Percentiles rank a stretch among this genome's conserved stretches.
Conservation (phyloP, 257 asterid genomes). For the Phtheirospermum japonicum region DNA sequence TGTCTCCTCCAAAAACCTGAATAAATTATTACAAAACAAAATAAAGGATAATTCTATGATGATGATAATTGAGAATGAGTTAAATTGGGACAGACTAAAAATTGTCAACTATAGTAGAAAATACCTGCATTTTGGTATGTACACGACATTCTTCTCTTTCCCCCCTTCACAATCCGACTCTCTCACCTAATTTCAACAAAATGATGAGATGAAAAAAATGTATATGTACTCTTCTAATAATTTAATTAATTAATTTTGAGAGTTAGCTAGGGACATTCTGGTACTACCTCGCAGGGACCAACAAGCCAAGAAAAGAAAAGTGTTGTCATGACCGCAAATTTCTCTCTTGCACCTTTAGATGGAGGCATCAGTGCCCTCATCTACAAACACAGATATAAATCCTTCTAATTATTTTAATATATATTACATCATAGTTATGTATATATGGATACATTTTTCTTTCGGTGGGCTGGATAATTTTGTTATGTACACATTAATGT, state of each 20-base stretch:
- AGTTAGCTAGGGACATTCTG: no score
- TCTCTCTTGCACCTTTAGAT: slow-evolving; percentile 62
- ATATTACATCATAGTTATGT: no score
- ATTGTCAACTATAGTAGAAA: not conserved
- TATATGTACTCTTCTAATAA: no score
- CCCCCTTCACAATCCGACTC: slow-evolving; percentile 67
- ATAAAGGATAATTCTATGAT: no score
- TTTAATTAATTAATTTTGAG: no score
- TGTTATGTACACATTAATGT: no score
- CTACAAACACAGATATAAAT: slow-evolving; percentile 36
- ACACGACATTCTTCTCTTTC: slow-evolving; percentile 72
- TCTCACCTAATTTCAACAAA: slow-evolving; percentile 40
- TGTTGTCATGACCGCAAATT: slow-evolving; percentile 68
- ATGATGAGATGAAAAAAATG: not conserved
- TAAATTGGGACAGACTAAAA: no score
- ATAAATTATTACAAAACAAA: no score
- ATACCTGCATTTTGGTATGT: slow-evolving; percentile 92
- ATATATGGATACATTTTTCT: no score
- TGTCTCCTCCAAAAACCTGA: slow-evolving; percentile 85
- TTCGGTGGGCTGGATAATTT: no score
- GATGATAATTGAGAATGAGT: no score
- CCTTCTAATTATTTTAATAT: no score
- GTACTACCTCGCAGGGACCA: slow-evolving; percentile 89
- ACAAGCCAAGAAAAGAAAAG: slow-evolving; percentile 83
- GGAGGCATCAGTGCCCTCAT: slow-evolving; percentile 52